Evolutionary conservation across 2,329 filamentous ascomycete genomes (phyloP), one percentile per base, ranked within the genome.

Genomic region (Plectosphaerella sp.): DNA sequence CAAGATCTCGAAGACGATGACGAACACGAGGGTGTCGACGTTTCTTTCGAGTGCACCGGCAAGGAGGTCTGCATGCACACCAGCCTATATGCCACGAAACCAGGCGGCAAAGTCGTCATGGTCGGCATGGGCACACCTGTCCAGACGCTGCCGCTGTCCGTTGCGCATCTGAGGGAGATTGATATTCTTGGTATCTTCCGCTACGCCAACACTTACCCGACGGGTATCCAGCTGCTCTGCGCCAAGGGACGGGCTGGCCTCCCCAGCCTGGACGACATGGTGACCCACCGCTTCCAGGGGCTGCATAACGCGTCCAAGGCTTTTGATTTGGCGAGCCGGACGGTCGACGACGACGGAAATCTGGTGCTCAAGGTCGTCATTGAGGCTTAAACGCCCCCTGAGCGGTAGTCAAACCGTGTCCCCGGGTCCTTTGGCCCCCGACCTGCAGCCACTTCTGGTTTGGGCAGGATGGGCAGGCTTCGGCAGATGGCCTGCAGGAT

Each of bases 111-210:
- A 60, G 76, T 91, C 47, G 78, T 91, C 66, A 84, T 91, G 66
- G 87, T 92, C 22, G 88, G 88, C 50, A 91, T 91, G 88, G 88
- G 88, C 37, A 88, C 82, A 5, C 87, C 88, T 0, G 80, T 90
- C 49, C 87, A 91, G 66, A 90, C 86, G 0, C 75, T 91, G 2
- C 87, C 87, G 1, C 73, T 92, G 45, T 88, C 84, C 8, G 84
- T 86, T 5, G 87, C 87, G 3, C 86, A 88, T 39, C 73, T 90
- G 25, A 80, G 87, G 37, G 88, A 92, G 69, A 84, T 91, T 43
- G 88, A 91, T 63, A 86, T 91, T 33, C 70, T 90, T n/a, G 87
- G 87, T 35, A 84, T 90, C 28, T 43, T 91, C 71, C 79, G 88
- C 47, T 91, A 91, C 60, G 86, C 86, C 18, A 88, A 90, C 66